Evolutionary conservation across 768 basidiomycete genomes (phyloP).

Genomic region (Lepiota brunneoincarnata): DNA sequence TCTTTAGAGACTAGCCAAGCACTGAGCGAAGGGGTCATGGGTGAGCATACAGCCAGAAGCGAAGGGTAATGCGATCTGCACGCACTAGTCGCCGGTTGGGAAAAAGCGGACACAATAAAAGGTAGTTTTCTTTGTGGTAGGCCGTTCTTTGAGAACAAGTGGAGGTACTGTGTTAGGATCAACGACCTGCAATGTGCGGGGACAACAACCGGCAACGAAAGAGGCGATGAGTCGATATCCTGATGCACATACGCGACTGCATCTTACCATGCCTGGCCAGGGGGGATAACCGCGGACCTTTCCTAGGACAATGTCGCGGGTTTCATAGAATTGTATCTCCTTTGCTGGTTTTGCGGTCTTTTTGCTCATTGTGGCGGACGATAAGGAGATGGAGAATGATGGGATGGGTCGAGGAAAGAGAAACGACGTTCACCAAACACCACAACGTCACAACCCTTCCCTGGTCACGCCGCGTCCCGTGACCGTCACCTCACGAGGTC

Average conservation of each 20-base stretch:
- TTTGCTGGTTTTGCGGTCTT: conserved; percentile 54
- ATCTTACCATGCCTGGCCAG: conserved; percentile 88
- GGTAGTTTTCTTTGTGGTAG: conserved; percentile 64
- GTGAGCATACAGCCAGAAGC: conserved; percentile 3
- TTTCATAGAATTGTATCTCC: conserved; percentile 50
- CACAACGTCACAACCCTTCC: background rate
- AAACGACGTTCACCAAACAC: conserved; percentile 10
- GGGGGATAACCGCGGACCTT: conserved; percentile 93
- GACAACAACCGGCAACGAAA: background rate
- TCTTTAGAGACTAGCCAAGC: conserved; percentile 85
- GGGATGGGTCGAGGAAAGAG: conserved; percentile 7
- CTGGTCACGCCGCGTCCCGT: background rate
- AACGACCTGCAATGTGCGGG: conserved; percentile 60
- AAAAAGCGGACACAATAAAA: conserved; percentile 83
- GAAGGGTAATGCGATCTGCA: conserved; percentile 19
- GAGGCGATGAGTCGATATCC: conserved; percentile 15
- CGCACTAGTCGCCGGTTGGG: conserved; percentile 92
- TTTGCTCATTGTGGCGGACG: conserved; percentile 41
- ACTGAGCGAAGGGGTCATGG: conserved; percentile 36
- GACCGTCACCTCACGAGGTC: conserved; percentile 12
- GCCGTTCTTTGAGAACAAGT: conserved; percentile 66
- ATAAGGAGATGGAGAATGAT: background rate
- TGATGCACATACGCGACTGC: conserved; percentile 31
- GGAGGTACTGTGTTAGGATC: conserved; percentile 66
- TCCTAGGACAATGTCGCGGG: conserved; percentile 85